Conservation (phyloP, 371 early-diverging fungal species). For the Choanephora cucurbitarum region DNA sequence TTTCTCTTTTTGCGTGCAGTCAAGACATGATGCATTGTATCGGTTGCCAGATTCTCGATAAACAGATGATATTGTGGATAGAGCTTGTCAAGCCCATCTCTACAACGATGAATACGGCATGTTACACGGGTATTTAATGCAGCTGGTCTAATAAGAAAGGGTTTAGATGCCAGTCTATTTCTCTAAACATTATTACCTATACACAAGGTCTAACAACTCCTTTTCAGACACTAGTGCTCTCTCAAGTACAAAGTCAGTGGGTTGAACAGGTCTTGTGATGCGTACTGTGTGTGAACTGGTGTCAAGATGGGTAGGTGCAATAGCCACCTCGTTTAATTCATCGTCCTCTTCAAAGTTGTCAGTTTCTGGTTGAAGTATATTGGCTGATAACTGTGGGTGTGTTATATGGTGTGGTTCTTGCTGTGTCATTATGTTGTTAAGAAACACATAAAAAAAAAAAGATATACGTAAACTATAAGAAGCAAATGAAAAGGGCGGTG, state of each 20-base stretch:
- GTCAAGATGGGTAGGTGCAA: constrained; percentile 19
- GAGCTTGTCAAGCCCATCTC: constrained; percentile 70
- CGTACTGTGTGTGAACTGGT: constrained; percentile 32
- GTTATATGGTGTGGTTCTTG: constrained; percentile 18
- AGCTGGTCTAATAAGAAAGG: constrained; percentile 61
- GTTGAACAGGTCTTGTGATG: constrained; percentile 42
- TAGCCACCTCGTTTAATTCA: constrained; percentile 16
- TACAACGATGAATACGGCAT: constrained; percentile 75
- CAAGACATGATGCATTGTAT: constrained; percentile 53
- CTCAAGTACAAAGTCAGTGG: constrained; percentile 37
- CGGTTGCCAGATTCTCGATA: constrained; percentile 65
- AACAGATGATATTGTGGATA: constrained; percentile 76
- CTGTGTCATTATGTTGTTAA: constrained; percentile 15
- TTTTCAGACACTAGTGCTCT: constrained; percentile 26
- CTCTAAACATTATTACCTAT: constrained; percentile 30
- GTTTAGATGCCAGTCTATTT: constrained; percentile 1
- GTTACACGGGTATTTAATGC: constrained; percentile 73
- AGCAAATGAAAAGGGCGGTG: no score
- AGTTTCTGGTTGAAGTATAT: background rate
- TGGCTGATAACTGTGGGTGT: constrained; percentile 18
- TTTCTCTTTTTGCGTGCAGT: constrained; percentile 74
- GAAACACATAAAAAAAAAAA: background rate
- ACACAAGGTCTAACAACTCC: constrained; percentile 40
- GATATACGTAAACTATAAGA: no score
- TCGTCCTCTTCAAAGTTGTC: constrained; percentile 17